Percentiles rank a stretch among this genome's conserved stretches.
These are phyloP conservation scores for Cutaneotrichosporon sp. DNA, from an alignment of 1,284 basidiomycete species.

Conservation along the genomic window DNA sequence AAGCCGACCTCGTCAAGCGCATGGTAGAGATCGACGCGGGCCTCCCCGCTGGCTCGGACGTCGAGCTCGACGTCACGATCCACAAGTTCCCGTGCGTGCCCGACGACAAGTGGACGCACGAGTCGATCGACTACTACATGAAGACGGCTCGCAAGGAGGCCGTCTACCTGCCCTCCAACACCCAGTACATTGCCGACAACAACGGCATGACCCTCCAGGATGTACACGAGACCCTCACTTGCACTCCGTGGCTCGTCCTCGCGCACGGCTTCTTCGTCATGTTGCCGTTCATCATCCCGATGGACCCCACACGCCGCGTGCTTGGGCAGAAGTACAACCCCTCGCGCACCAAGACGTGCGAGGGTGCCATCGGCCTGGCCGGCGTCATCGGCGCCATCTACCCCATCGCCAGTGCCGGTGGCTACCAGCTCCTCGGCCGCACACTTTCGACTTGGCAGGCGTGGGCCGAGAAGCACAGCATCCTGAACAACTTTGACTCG, in stretches of 20 bases:
- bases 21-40: slow-evolving; percentile 38
- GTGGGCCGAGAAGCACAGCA: slow-evolving; percentile 59
- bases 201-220: slow-evolving; percentile 50
- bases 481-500: slow-evolving; percentile 67
- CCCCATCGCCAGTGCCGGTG: slow-evolving; percentile 66
- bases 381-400: slow-evolving; percentile 62
- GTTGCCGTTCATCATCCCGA: slow-evolving; percentile 33
- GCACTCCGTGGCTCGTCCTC: slow-evolving; percentile 29
- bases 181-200: slow-evolving; percentile 65
- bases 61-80: slow-evolving; percentile 59
- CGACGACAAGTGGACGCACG: slow-evolving; percentile 63
- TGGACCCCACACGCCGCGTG: slow-evolving; percentile 33
- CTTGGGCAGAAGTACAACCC: slow-evolving; percentile 55
- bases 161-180: slow-evolving; percentile 67
- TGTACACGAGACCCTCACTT: slow-evolving; percentile 22
- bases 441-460: slow-evolving; percentile 44
- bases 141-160: slow-evolving; percentile 50
- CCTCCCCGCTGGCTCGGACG: slow-evolving; percentile 30
- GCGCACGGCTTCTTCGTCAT: slow-evolving; percentile 31
- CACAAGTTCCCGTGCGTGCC: slow-evolving; percentile 65
- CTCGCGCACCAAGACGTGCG: slow-evolving; percentile 48
- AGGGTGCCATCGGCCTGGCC: slow-evolving; percentile 60
- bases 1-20: slow-evolving; percentile 54
- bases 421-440: slow-evolving; percentile 63
- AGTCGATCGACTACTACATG: slow-evolving; percentile 64